Evolutionary conservation across 352 stramenopile species (phyloP).

Genomic region (Sclerospora graminicola): DNA sequence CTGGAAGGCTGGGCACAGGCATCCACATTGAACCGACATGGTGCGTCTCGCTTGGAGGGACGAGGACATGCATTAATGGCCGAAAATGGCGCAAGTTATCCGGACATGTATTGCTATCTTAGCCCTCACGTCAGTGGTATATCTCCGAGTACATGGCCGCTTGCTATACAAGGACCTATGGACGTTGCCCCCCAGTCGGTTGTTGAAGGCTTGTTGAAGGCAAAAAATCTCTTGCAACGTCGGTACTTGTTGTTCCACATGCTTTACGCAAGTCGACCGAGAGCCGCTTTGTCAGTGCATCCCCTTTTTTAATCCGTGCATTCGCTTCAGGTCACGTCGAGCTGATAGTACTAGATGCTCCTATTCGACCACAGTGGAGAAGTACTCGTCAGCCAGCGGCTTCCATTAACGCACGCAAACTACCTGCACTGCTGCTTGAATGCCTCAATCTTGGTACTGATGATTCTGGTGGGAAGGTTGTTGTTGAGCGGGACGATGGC

Average conservation of each 20-base stretch:
- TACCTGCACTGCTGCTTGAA: constrained; percentile 55
- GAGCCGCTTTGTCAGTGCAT: constrained; percentile 22
- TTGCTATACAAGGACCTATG: constrained; percentile 61
- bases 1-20: constrained; percentile 46
- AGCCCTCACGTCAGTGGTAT: constrained; percentile 62
- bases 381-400: constrained; percentile 17
- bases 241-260: constrained; percentile 44
- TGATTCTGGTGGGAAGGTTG: constrained; percentile 51
- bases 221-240: constrained; percentile 41
- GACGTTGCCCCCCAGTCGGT: constrained; percentile 45
- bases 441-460: constrained; percentile 65
- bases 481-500: constrained; percentile 35
- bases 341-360: constrained; percentile 50
- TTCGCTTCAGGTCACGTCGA: constrained; percentile 74
- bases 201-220: constrained; percentile 43
- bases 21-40: constrained; percentile 1
- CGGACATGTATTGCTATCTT: constrained; percentile 30
- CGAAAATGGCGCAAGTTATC: constrained; percentile 3
- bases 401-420: constrained; percentile 6
- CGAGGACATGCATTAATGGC: background rate
- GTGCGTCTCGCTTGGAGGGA: constrained; percentile 8
- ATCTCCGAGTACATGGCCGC: constrained; percentile 58
- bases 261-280: constrained; percentile 13
- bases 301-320: constrained; percentile 52
- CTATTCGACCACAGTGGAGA: constrained; percentile 57